A percentile compares a stretch with the other conserved stretches of the same genome.
Evolutionary conservation across 2,329 filamentous ascomycete genomes (phyloP).

Genomic region (Colletotrichum lentis): DNA sequence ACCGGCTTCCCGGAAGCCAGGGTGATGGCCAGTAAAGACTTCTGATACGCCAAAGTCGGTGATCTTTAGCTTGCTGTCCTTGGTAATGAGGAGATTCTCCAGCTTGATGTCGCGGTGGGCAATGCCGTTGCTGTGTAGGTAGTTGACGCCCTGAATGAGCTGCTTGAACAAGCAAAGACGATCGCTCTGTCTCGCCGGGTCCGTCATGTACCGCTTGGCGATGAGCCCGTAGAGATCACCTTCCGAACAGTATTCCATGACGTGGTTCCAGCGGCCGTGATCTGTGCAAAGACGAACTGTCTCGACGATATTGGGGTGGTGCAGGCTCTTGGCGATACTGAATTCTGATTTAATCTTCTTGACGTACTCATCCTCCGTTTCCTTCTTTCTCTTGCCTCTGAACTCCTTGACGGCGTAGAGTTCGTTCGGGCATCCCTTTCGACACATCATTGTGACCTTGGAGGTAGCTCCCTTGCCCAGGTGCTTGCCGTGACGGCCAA

Average conservation of each 20-base stretch:
- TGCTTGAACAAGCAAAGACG: slow-evolving; percentile 90
- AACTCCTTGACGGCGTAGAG: slow-evolving; percentile 90
- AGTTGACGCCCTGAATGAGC: slow-evolving; percentile 80
- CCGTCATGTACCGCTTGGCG: slow-evolving; percentile 72
- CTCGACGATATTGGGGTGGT: slow-evolving; percentile 88
- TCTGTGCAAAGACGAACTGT: slow-evolving; percentile 79
- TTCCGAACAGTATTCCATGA: slow-evolving; percentile 90
- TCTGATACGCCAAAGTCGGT: slow-evolving; percentile 92
- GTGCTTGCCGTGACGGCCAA: slow-evolving; percentile 76
- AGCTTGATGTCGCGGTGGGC: slow-evolving; percentile 92
- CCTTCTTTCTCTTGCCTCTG: slow-evolving; percentile 72
- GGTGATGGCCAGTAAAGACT: slow-evolving; percentile 83
- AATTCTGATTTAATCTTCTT: slow-evolving; percentile 93
- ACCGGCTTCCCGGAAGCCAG: slow-evolving; percentile 75
- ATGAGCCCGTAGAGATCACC: slow-evolving; percentile 83
- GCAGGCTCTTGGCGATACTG: slow-evolving; percentile 83
- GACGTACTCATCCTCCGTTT: slow-evolving; percentile 78
- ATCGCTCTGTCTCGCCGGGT: slow-evolving; percentile 71
- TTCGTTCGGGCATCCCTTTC: slow-evolving; percentile 70
- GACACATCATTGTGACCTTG: slow-evolving; percentile 81
- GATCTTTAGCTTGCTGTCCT: slow-evolving; percentile 85
- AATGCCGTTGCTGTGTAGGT: slow-evolving; percentile 84
- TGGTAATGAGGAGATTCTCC: slow-evolving; percentile 83
- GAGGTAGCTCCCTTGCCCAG: slow-evolving; percentile 85
- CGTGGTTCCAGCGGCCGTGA: slow-evolving; percentile 82